These are phyloP conservation scores for Verbena officinalis DNA, from an alignment of 257 asterid genomes.

Conservation along the genomic window DNA sequence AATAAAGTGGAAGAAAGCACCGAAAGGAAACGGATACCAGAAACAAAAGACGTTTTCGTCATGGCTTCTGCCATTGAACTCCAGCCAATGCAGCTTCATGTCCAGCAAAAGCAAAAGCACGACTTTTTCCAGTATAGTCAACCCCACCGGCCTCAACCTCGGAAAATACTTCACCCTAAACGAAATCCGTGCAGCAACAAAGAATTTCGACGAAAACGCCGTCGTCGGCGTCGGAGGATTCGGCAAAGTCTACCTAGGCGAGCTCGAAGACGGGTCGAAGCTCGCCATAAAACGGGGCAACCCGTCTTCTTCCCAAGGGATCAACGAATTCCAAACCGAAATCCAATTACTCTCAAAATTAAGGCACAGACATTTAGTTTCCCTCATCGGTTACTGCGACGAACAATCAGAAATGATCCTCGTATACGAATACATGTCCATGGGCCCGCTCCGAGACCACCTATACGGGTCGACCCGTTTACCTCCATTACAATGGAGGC, in stretches of 20 bases:
- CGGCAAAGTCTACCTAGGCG: constrained; percentile 90
- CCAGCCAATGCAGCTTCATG: constrained; percentile 72
- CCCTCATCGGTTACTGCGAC: constrained; percentile 85
- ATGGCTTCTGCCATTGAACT: constrained; percentile 78
- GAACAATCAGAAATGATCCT: constrained; percentile 86
- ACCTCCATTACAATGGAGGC: constrained; percentile 73
- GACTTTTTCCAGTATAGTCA: constrained; percentile 54
- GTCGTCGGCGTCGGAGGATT: constrained; percentile 92
- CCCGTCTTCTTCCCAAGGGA: constrained; percentile 85
- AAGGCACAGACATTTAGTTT: constrained; percentile 86
- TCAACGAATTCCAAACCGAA: constrained; percentile 83
- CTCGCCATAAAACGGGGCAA: constrained; percentile 88
- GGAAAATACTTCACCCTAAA: constrained; percentile 68
- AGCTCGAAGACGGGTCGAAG: constrained; percentile 57
- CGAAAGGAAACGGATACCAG: constrained; percentile 62
- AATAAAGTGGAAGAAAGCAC: constrained; percentile 39
- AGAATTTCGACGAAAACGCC: constrained; percentile 64
- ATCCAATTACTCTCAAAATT: constrained; percentile 81
- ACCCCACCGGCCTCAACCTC: constrained; percentile 56
- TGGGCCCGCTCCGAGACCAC: constrained; percentile 84
- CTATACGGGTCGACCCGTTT: constrained; percentile 56
- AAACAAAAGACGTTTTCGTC: constrained; percentile 83
- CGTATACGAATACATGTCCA: constrained; percentile 83
- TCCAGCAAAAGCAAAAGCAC: constrained; percentile 67
- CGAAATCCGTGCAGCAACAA: constrained; percentile 71